Evolutionary conservation across 306 rosid species (phyloP).

Genomic region (Pueraria montana): DNA sequence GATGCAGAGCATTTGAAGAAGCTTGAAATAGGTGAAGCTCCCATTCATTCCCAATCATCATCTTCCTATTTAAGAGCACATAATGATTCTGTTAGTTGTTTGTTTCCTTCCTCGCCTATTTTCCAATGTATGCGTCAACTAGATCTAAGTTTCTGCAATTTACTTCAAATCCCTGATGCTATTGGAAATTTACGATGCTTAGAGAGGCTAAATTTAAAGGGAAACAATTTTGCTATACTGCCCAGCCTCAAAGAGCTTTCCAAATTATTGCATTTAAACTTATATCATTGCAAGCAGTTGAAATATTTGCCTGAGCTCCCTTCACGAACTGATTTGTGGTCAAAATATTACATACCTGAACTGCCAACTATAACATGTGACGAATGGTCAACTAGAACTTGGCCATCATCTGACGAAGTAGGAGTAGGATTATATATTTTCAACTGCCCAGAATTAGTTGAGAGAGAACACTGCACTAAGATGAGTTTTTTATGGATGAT

Average conservation of each 20-base stretch:
- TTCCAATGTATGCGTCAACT: not conserved
- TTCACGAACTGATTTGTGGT: not conserved
- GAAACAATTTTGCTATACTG: too few species aligned
- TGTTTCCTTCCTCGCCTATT: not conserved
- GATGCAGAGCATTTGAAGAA: too few species aligned
- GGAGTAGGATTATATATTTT: not conserved
- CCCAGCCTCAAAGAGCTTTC: not conserved
- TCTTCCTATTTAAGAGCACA: too few species aligned
- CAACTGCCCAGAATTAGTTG: not conserved
- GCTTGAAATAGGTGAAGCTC: too few species aligned
- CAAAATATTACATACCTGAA: not conserved
- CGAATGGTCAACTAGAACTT: too few species aligned
- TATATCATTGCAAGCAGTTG: not conserved
- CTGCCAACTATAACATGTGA: too few species aligned
- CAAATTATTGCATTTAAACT: too few species aligned
- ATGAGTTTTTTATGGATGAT: not conserved
- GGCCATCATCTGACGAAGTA: too few species aligned
- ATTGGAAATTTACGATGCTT: not conserved
- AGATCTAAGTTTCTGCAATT: not conserved
- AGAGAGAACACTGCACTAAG: not conserved
- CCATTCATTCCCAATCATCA: too few species aligned
- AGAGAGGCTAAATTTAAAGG: not conserved
- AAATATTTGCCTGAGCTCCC: not conserved
- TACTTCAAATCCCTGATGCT: not conserved
- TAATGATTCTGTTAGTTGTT: too few species aligned